Conservation (phyloP, 2,329 filamentous ascomycete genomes). For the Colletotrichum melonis region DNA sequence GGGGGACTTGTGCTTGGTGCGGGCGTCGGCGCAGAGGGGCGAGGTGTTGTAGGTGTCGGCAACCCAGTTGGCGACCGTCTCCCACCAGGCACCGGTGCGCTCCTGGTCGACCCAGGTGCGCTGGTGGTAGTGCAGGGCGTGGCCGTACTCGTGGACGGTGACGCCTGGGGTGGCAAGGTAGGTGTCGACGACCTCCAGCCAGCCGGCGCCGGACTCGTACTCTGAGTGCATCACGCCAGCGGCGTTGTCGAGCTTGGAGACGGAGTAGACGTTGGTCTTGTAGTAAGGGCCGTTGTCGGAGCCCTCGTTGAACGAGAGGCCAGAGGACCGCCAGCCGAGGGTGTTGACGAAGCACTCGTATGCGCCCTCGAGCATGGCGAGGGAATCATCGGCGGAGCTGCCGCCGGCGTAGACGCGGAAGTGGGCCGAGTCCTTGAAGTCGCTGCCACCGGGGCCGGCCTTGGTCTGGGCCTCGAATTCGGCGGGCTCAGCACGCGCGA, state of each 20-base stretch:
- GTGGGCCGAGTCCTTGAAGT: slow-evolving; percentile 48
- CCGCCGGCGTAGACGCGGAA: slow-evolving; percentile 52
- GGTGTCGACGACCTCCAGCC: slow-evolving; percentile 53
- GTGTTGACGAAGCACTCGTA: slow-evolving; percentile 53
- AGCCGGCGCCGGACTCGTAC: slow-evolving; percentile 50
- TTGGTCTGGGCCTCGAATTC: slow-evolving; percentile 44
- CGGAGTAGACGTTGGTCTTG: slow-evolving; percentile 60
- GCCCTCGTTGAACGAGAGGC: slow-evolving; percentile 48
- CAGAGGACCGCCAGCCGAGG: slow-evolving; percentile 52
- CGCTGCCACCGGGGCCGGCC: slow-evolving; percentile 46
- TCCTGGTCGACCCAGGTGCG: slow-evolving; percentile 56
- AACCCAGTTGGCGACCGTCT: slow-evolving; percentile 61
- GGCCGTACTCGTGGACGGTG: slow-evolving; percentile 62
- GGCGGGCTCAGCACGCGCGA: slow-evolving; percentile 35
- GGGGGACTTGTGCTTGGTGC: slow-evolving; percentile 48
- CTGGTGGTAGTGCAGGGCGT: slow-evolving; percentile 59
- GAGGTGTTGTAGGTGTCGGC: slow-evolving; percentile 61
- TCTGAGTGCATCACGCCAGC: slow-evolving; percentile 58
- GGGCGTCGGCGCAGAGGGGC: slow-evolving; percentile 52
- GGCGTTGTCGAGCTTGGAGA: slow-evolving; percentile 48
- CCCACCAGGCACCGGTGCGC: slow-evolving; percentile 62
- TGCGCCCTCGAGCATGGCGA: slow-evolving; percentile 58
- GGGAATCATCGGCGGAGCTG: slow-evolving; percentile 39
- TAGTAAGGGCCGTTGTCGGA: slow-evolving; percentile 52
- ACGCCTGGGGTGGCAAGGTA: slow-evolving; percentile 52